Evolutionary conservation across 768 basidiomycete genomes (phyloP), one percentile per base, ranked within the genome.

Genomic region (Sarcomyxa edulis): DNA sequence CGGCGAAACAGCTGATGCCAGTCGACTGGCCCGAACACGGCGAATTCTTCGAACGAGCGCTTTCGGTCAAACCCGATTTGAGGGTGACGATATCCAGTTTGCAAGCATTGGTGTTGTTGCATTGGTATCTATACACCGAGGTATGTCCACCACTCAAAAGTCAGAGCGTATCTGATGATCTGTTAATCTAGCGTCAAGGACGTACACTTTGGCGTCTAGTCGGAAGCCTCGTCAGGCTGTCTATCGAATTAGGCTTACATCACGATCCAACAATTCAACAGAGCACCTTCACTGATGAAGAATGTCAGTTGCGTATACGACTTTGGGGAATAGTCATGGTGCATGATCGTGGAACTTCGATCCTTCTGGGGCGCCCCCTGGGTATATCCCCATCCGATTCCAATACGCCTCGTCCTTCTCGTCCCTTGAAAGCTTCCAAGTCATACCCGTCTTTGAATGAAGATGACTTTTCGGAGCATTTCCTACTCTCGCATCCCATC

Each of bases 41-140:
- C 45, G 86, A 90, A 49, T 89, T 92, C 58, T 89, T 90, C 56
- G 81, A 86, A 45, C 71, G 82, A 22, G 86, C 87, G 1, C 61
- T 91, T 3, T 68, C 73, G 14, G 71, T 88, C 47, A 90, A 92
- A 54, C 84, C 87, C 7, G 85, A 92, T 46, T 64, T 92, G 29
- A 77, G 83, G 7, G 87, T 90, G 52, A 88, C 87, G 4, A 75
- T 90, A 29, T 78, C 81, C 5, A 87, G 85, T 53, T 61, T 92
- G 44, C 89, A 92, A 56, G 84, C 89, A 0, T 70, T 92, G 37
- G 88, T 90, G 18, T 59, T 92, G 5, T 58, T 91, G 32, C 90
- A 92, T 39, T 91, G 87, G 89, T 90, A 91, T 59, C 71, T 92
- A 15, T 92, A 91, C 51, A 88, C 81, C 15, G 89, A 91, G 72